Conservation (phyloP, 768 basidiomycete genomes). For the Glaciozyma antarctica region DNA sequence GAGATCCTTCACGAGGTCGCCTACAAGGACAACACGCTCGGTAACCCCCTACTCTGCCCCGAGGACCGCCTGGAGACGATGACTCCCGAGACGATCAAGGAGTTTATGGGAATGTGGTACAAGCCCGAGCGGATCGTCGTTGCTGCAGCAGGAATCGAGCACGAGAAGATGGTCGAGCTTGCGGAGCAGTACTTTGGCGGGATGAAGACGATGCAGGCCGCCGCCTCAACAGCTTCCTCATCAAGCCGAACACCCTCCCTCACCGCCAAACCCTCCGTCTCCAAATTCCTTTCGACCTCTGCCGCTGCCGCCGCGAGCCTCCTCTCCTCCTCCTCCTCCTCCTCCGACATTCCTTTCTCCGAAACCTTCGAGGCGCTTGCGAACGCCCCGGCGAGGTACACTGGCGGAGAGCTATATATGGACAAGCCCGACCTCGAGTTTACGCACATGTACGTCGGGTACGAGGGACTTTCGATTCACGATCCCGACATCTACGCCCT, state of each 20-base stretch:
- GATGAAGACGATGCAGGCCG: conserved; percentile 39
- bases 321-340: conserved; percentile 5
- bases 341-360: conserved; percentile 1
- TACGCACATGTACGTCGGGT: conserved; percentile 85
- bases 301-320: conserved; percentile 20
- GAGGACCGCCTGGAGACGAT: conserved; percentile 67
- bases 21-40: conserved; percentile 64
- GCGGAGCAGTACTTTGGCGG: conserved; percentile 74
- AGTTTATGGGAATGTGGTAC: conserved; percentile 71
- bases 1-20: conserved; percentile 82
- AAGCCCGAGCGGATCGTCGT: conserved; percentile 89
- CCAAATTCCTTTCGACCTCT: conserved; percentile 39
- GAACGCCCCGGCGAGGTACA: conserved; percentile 49
- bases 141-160: conserved; percentile 84
- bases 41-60: conserved; percentile 83
- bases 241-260: background rate
- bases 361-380: conserved; percentile 37
- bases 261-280: conserved; percentile 41
- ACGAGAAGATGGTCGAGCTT: conserved; percentile 77
- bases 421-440: conserved; percentile 53
- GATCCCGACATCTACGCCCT: conserved; percentile 86
- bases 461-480: conserved; percentile 80
- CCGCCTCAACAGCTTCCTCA: conserved; percentile 1
- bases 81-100: conserved; percentile 52
- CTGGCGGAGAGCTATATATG: conserved; percentile 71